These are phyloP conservation scores for Colletotrichum sp. DNA, from an alignment of 2,329 filamentous ascomycete genomes.

Conservation along the genomic window DNA sequence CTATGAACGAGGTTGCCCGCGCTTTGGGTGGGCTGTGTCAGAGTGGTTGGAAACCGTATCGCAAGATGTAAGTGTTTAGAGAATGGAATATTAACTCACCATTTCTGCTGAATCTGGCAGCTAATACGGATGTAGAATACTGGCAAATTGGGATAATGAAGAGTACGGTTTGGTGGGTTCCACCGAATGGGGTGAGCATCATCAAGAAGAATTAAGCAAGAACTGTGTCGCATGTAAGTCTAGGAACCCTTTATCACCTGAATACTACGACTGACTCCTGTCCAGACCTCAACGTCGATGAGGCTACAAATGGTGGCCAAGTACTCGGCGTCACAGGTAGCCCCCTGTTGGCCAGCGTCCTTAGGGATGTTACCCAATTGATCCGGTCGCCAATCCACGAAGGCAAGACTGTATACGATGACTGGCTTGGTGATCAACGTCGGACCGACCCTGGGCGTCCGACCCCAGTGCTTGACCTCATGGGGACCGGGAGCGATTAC, in stretches of 20 bases:
- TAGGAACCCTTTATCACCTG: background rate
- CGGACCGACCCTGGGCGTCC: slow-evolving; percentile 33
- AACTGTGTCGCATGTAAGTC: slow-evolving; percentile 67
- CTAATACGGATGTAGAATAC: slow-evolving; percentile 59
- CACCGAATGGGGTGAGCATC: slow-evolving; percentile 77
- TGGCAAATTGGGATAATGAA: slow-evolving; percentile 68
- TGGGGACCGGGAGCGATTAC: slow-evolving; percentile 66
- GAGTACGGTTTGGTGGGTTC: slow-evolving; percentile 76
- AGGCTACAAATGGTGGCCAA: background rate
- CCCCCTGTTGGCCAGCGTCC: background rate
- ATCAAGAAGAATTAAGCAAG: slow-evolving; percentile 68
- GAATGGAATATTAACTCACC: accelerated
- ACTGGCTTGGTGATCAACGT: slow-evolving; percentile 43
- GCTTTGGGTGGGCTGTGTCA: background rate
- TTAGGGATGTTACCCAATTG: slow-evolving; percentile 45
- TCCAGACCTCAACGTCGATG: background rate
- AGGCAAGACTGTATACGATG: slow-evolving; percentile 43
- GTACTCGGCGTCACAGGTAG: background rate
- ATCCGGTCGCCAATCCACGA: slow-evolving; percentile 55
- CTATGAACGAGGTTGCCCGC: background rate
- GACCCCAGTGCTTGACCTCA: slow-evolving; percentile 43
- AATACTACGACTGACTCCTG: background rate
- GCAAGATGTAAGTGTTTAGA: background rate
- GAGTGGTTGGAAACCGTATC: background rate
- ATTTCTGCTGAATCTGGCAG: background rate